phyloP scores from a whole-genome alignment of 306 rosid genomes.

The Adenanthera pavonina region DNA sequence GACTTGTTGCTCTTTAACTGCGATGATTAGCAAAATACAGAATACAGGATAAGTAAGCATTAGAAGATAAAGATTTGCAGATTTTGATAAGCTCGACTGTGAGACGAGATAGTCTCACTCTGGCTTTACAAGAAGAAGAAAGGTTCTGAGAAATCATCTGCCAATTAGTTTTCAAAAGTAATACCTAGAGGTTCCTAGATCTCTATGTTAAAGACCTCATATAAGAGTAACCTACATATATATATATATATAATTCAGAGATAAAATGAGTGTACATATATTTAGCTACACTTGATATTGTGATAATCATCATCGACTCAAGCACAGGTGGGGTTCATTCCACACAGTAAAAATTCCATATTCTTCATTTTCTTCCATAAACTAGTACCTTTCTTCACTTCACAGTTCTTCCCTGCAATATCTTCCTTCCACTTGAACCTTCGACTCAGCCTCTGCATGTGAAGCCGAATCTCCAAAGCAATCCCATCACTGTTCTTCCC shows the following conservation, averaged over 20 bases:
- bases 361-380: constrained; percentile 78
- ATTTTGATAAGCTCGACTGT: not conserved
- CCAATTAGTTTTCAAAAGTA: constrained; percentile 37
- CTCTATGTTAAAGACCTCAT: constrained; percentile 22
- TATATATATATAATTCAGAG: not conserved
- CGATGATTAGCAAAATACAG: too few relatives aligned
- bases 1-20: too few relatives aligned
- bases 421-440: constrained; percentile 50
- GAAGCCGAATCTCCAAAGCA: constrained; percentile 61
- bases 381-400: constrained; percentile 39
- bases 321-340: constrained; percentile 55
- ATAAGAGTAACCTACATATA: constrained; percentile 32
- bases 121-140: constrained; percentile 26
- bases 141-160: constrained; percentile 29
- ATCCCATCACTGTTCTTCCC: constrained; percentile 47
- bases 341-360: constrained; percentile 82
- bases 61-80: too few relatives aligned
- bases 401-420: constrained; percentile 21
- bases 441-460: constrained; percentile 52
- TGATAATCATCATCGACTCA: constrained; percentile 28
- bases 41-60: too few relatives aligned
- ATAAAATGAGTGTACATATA: constrained; percentile 40
- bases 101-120: constrained; percentile 32
- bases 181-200: constrained; percentile 6
- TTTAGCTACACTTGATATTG: not conserved